Evolutionary conservation across 345 rosid genomes (phyloP).

Genomic region (Lepidium africanum): DNA sequence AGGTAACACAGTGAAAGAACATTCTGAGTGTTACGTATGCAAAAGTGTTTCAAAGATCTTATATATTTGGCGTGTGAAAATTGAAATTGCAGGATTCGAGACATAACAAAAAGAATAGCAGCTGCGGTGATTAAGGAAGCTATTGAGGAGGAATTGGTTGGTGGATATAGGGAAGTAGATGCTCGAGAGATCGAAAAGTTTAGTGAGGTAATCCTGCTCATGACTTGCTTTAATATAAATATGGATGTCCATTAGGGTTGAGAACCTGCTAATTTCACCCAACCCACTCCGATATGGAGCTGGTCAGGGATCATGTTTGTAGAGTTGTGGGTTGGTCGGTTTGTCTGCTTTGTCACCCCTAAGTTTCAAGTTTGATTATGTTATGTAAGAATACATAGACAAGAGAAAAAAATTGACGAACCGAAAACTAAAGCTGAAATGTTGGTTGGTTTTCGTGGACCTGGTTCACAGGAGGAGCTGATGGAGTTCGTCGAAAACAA

Average conservation of each 20-base stretch:
- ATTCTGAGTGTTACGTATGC: not conserved
- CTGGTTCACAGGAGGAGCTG: constrained; percentile 52
- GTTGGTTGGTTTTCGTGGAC: not conserved
- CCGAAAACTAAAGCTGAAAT: not conserved
- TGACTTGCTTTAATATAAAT: not conserved
- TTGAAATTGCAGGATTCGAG: constrained; percentile 62
- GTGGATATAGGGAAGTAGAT: constrained; percentile 80
- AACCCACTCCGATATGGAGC: too few species aligned
- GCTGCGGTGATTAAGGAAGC: constrained; percentile 93
- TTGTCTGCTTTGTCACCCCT: too few species aligned
- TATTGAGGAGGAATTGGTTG: constrained; percentile 63
- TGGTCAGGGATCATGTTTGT: too few species aligned
- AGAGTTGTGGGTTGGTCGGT: too few species aligned
- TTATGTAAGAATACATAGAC: not conserved
- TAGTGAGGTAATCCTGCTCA: constrained; percentile 34
- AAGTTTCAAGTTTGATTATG: not conserved
- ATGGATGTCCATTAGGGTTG: too few species aligned
- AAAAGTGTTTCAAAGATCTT: not conserved
- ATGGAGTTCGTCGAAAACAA: constrained; percentile 54
- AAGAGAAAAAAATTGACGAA: not conserved
- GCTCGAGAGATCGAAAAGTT: constrained; percentile 63
- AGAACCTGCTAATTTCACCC: too few species aligned
- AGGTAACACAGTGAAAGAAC: constrained; percentile 35
- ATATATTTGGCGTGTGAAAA: not conserved
- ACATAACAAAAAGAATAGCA: constrained; percentile 80